Percentiles rank a stretch among this genome's conserved stretches.
Conservation (phyloP, 208 protist species). For the Leptomonas seymouri region DNA sequence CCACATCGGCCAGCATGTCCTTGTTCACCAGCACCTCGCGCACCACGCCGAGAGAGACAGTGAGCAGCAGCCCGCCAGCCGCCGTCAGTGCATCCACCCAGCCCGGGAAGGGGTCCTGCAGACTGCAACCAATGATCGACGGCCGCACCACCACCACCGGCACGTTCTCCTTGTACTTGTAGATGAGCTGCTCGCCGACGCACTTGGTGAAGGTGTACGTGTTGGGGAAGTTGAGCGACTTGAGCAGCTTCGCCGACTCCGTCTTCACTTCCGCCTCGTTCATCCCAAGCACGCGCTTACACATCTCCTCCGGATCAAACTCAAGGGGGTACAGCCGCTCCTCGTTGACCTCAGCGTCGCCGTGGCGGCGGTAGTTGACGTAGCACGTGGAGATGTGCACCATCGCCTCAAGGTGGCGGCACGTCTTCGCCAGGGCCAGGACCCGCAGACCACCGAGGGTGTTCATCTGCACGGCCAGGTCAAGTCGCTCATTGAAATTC, state of each 20-base stretch:
- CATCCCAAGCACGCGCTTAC: slow-evolving; percentile 75
- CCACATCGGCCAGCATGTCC: slow-evolving; percentile 62
- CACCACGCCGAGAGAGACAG: slow-evolving; percentile 58
- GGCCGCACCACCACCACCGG: slow-evolving; percentile 80
- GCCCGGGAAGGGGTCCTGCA: slow-evolving; percentile 73
- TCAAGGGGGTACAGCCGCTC: slow-evolving; percentile 79
- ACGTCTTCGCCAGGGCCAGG: slow-evolving; percentile 77
- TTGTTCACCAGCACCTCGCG: slow-evolving; percentile 49
- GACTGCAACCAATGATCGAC: slow-evolving; percentile 87
- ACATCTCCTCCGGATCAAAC: slow-evolving; percentile 82
- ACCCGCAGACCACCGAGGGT: slow-evolving; percentile 77
- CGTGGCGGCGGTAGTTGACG: slow-evolving; percentile 78
- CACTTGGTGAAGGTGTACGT: slow-evolving; percentile 93
- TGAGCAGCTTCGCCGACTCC: slow-evolving; percentile 46
- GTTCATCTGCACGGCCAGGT: slow-evolving; percentile 84
- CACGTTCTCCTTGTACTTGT: slow-evolving; percentile 55
- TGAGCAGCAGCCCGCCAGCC: slow-evolving; percentile 77
- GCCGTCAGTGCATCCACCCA: slow-evolving; percentile 89
- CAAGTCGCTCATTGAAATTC: slow-evolving; percentile 82
- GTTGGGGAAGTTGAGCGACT: slow-evolving; percentile 80
- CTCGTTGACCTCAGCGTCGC: slow-evolving; percentile 43
- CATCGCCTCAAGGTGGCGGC: slow-evolving; percentile 71
- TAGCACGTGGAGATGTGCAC: slow-evolving; percentile 91
- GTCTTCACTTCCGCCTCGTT: slow-evolving; percentile 49
- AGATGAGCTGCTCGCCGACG: slow-evolving; percentile 80